These are phyloP conservation scores for Fusarium dimerum DNA, from an alignment of 2,329 filamentous ascomycete genomes.

Conservation along the genomic window DNA sequence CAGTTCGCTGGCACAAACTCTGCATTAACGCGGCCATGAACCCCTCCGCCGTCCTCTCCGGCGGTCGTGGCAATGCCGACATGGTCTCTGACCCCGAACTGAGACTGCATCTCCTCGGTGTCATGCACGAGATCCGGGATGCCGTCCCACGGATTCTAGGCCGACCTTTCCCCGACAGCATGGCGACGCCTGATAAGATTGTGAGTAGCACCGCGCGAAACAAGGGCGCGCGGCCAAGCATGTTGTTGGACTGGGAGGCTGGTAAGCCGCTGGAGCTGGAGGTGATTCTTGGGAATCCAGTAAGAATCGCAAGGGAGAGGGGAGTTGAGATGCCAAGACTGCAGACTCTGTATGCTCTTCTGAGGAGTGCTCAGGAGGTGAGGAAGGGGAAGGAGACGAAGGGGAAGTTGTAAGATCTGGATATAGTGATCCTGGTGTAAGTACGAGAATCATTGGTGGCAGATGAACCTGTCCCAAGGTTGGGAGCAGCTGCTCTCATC, in stretches of 20 bases:
- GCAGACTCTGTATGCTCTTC: slow-evolving; percentile 66
- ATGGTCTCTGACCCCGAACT: slow-evolving; percentile 67
- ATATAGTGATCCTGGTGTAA: neutral
- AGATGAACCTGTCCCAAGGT: neutral
- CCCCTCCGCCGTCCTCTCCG: slow-evolving; percentile 67
- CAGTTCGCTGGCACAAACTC: slow-evolving; percentile 74
- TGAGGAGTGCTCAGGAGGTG: slow-evolving; percentile 61
- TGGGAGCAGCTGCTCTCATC: neutral
- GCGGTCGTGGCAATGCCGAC: slow-evolving; percentile 63
- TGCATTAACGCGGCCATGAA: slow-evolving; percentile 78
- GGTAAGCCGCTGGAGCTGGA: slow-evolving; percentile 69
- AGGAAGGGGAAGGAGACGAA: slow-evolving; percentile 46
- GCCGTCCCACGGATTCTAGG: slow-evolving; percentile 65
- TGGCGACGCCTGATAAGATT: slow-evolving; percentile 65
- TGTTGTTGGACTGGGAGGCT: slow-evolving; percentile 71
- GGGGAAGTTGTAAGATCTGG: slow-evolving; percentile 37
- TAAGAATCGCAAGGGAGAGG: slow-evolving; percentile 61
- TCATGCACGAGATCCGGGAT: slow-evolving; percentile 70
- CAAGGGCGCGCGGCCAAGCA: slow-evolving; percentile 63
- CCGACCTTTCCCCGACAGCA: slow-evolving; percentile 54
- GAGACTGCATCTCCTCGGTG: slow-evolving; percentile 58
- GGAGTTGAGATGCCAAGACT: slow-evolving; percentile 67
- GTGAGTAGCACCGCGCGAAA: slow-evolving; percentile 64
- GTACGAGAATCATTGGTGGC: neutral
- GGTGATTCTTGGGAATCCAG: slow-evolving; percentile 71